Conservation (phyloP, 1,139 yeast species). For the Zygosaccharomyces pseudobailii region DNA sequence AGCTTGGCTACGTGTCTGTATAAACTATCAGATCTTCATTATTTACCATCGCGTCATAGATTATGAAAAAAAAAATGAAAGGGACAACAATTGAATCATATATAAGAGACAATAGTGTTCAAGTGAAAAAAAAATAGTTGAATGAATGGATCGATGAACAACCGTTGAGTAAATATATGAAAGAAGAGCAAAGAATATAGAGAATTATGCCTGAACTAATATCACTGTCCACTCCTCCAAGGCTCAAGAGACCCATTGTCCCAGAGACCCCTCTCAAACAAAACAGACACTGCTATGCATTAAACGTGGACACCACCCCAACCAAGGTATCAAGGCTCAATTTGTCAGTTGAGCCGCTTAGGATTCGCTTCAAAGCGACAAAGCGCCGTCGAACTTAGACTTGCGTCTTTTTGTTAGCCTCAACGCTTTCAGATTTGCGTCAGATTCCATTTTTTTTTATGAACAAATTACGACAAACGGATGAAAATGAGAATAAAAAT, state of each 20-base stretch:
- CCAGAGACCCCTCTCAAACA: slow-evolving; percentile 10
- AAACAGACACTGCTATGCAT: slow-evolving; percentile 1
- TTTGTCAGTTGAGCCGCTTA: not conserved
- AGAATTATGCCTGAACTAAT: not conserved
- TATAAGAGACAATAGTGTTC: not conserved
- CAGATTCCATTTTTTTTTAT: not conserved
- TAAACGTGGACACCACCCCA: slow-evolving; percentile 4
- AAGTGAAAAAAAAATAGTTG: not conserved
- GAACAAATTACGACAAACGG: not conserved
- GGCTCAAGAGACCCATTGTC: not conserved
- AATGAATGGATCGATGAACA: not conserved
- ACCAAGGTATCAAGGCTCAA: slow-evolving; percentile 9
- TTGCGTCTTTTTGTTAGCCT: not conserved
- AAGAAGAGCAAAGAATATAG: not conserved
- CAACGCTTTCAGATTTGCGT: too few relatives aligned
- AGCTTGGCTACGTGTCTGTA: not conserved
- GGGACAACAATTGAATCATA: not conserved
- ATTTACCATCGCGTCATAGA: not conserved
- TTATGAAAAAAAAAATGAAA: not conserved
- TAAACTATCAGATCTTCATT: not conserved
- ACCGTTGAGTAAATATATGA: not conserved
- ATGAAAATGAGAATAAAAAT: not conserved
- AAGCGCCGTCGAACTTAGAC: not conserved
- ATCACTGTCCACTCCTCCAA: slow-evolving; percentile 8
- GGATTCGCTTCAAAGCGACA: not conserved